phyloP scores from a whole-genome alignment of 768 basidiomycete species.

The Termitomyces sp. region DNA sequence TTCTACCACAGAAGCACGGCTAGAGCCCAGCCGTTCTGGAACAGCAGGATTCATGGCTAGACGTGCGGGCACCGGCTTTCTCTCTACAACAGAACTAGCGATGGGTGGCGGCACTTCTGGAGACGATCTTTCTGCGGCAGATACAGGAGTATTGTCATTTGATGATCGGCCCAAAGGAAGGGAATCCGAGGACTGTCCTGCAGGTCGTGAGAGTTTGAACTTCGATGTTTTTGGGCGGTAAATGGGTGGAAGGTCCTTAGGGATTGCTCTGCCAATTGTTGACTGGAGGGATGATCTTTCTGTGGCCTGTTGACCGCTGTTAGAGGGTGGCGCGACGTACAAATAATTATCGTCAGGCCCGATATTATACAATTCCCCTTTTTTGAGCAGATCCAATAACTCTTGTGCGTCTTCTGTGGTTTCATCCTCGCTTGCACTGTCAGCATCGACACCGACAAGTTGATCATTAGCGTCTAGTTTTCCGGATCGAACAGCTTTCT shows the following conservation, averaged over 20 bases:
- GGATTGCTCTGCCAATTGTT: constrained; percentile 5
- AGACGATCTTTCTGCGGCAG: constrained; percentile 24
- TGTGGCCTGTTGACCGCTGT: not conserved
- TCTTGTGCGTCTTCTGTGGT: constrained; percentile 43
- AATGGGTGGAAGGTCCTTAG: constrained; percentile 21
- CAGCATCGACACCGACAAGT: constrained; percentile 46
- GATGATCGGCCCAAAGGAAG: constrained; percentile 4
- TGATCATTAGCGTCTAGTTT: constrained; percentile 43
- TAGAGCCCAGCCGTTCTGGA: constrained; percentile 23
- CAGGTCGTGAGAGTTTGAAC: constrained; percentile 41
- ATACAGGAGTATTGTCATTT: constrained; percentile 20
- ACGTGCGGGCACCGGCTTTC: constrained; percentile 26
- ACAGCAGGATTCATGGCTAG: constrained; percentile 5
- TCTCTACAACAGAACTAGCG: constrained; percentile 5
- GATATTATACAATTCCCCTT: constrained; percentile 47
- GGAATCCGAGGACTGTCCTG: constrained; percentile 19
- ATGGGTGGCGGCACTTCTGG: constrained; percentile 23
- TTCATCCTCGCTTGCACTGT: constrained; percentile 55
- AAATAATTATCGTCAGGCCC: constrained; percentile 39
- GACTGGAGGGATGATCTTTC: not conserved
- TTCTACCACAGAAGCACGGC: not conserved
- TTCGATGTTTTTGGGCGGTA: constrained; percentile 37
- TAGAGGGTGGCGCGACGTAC: constrained; percentile 15
- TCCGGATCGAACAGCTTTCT: constrained; percentile 49
- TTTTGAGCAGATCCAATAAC: constrained; percentile 43